Conservation (phyloP, 1,284 basidiomycete species). For the Tranzscheliella williamsii region DNA sequence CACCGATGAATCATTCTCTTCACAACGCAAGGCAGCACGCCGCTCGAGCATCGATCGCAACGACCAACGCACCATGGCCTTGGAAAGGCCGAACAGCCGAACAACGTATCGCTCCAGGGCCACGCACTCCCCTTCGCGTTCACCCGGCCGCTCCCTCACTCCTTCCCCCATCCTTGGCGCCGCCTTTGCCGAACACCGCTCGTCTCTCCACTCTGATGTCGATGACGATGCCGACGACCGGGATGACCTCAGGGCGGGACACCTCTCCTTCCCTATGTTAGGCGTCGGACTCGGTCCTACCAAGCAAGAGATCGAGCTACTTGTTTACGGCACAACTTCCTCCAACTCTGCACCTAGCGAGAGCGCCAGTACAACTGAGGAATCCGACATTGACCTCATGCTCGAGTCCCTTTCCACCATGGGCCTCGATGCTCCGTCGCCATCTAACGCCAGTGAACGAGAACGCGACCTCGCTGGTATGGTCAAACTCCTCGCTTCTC, state of each 20-base stretch:
- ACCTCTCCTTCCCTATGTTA: slow-evolving; percentile 48
- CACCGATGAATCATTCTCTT: slow-evolving; percentile 20
- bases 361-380: slow-evolving; percentile 3
- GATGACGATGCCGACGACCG: slow-evolving; percentile 4
- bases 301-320: slow-evolving; percentile 48
- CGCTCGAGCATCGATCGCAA: slow-evolving; percentile 40
- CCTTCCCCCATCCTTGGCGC: slow-evolving; percentile 54
- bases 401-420: slow-evolving; percentile 38
- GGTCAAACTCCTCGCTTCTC: slow-evolving; percentile 37
- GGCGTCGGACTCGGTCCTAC: slow-evolving; percentile 48
- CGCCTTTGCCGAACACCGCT: slow-evolving; percentile 11
- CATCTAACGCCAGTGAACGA: slow-evolving; percentile 15
- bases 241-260: slow-evolving; percentile 24
- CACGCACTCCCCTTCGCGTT: slow-evolving; percentile 18
- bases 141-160: slow-evolving; percentile 40
- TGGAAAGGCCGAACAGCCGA: slow-evolving; percentile 17
- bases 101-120: slow-evolving; percentile 23
- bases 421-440: slow-evolving; percentile 34
- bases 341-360: slow-evolving; percentile 2
- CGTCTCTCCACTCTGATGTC: neutral
- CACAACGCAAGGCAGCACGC: slow-evolving; percentile 19
- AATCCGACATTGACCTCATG: slow-evolving; percentile 16
- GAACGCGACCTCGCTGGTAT: slow-evolving; percentile 41
- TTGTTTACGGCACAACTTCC: slow-evolving; percentile 39
- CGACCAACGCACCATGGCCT: slow-evolving; percentile 23